A percentile compares a stretch with the other conserved stretches of the same genome.
These are phyloP conservation scores for Fistulinella prunicolor DNA, from an alignment of 768 basidiomycete species.

Conservation along the genomic window DNA sequence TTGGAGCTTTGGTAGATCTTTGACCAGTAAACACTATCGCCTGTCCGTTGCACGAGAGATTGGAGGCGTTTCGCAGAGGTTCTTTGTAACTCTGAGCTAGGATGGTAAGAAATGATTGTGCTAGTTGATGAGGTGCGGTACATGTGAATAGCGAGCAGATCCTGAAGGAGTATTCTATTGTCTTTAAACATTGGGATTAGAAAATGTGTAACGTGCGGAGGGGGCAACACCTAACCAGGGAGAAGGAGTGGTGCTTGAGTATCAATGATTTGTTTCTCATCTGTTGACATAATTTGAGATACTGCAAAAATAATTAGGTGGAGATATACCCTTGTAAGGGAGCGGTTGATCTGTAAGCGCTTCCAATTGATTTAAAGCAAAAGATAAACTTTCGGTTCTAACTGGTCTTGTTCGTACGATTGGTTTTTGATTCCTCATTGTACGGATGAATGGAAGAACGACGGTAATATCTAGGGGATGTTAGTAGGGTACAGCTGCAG, in stretches of 20 bases:
- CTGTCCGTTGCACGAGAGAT: slow-evolving; percentile 27
- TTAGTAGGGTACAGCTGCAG: slow-evolving; percentile 2
- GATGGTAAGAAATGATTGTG: slow-evolving; percentile 34
- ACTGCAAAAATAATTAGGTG: not conserved
- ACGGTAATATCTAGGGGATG: slow-evolving; percentile 51
- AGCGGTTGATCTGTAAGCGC: not conserved
- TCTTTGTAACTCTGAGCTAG: slow-evolving; percentile 15
- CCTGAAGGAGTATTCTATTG: slow-evolving; percentile 31
- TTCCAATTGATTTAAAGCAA: not conserved
- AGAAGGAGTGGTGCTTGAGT: slow-evolving; percentile 48
- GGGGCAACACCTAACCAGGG: slow-evolving; percentile 25
- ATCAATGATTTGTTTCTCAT: slow-evolving; percentile 40
- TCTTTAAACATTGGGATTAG: slow-evolving; percentile 11
- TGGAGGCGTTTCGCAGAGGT: slow-evolving; percentile 32
- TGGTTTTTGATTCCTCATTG: slow-evolving; percentile 32
- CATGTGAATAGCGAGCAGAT: slow-evolving; percentile 56
- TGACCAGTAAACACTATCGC: slow-evolving; percentile 35
- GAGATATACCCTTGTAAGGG: slow-evolving; percentile 18
- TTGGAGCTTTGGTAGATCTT: slow-evolving; percentile 28
- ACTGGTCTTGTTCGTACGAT: slow-evolving; percentile 12
- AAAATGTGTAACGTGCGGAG: not conserved
- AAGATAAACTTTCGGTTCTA: slow-evolving; percentile 6
- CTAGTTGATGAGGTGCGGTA: slow-evolving; percentile 31
- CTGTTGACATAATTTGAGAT: slow-evolving; percentile 7
- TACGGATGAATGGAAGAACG: slow-evolving; percentile 50